Base-by-base conservation (phyloP, 148 eudicot species). In the Suaeda aralocaspica region DNA sequence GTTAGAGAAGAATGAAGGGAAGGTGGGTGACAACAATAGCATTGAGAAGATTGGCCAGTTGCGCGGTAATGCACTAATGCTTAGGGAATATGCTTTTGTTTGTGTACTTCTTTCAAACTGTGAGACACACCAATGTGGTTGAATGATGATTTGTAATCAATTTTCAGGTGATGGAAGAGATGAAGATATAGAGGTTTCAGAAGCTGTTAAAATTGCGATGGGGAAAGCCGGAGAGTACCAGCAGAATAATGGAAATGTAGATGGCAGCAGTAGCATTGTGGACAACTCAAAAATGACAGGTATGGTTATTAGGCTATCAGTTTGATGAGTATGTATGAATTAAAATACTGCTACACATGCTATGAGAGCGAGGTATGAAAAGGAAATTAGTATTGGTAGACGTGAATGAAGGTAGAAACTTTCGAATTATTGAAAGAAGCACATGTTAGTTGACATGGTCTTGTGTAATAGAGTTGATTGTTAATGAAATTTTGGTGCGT, bases 161-260 rank as follows among this genome's bases (percentile, higher is more conserved):
- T 26, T 18, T 45, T 57, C 55, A 68, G 81, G 62, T 46, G 70
- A 73, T 71, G 70, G 2, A 39, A 76, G 63, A 14, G 71, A 58
- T 55, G 78, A 76, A 28, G 34, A 50, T 34, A 58, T 72, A 28
- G 79, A 68, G 69, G 72, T 79, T 62, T 81, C 83, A 22, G 70
- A 79, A 21, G 76, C 82, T 46, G 57, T 74, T 25, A 74, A 66
- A 41, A 34, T 77, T n/a, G 76, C 79, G 15, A 73, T 79, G 82
- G 87, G 71, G 73, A 81, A 81, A 64, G 81, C 75, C 26, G 67
- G 61, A 44, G 77, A 82, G 65, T 78, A 82, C 64, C 72, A 73
- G 72, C 72, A 78, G 66, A 72, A 65, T 25, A 75, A 78, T 68
- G 84, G 68, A 52, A 33, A 6, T 64, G 49, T 72, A 26, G 70